A percentile compares a stretch with the other conserved stretches of the same genome.
These are phyloP conservation scores for Papiliotrema fonsecae DNA, from an alignment of 1,284 basidiomycete genomes.

Conservation along the genomic window DNA sequence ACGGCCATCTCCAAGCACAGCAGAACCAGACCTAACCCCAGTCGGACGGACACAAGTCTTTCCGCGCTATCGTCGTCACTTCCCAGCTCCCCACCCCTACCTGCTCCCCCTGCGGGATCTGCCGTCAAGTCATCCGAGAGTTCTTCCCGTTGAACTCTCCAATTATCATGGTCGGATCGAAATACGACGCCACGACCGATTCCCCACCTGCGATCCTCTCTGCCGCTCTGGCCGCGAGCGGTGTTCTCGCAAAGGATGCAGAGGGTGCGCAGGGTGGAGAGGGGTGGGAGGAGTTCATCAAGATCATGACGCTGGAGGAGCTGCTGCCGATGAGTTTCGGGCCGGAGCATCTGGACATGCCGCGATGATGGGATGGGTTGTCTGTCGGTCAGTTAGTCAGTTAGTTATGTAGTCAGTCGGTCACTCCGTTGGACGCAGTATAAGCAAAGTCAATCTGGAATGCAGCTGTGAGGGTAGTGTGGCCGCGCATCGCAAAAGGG, in stretches of 20 bases:
- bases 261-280: neutral
- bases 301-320: conserved; percentile 65
- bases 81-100: conserved; percentile 52
- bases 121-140: conserved; percentile 84
- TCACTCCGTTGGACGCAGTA: no score
- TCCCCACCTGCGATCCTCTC: conserved; percentile 20
- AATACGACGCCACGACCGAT: conserved; percentile 54
- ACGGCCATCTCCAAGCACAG: neutral
- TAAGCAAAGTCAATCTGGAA: no score
- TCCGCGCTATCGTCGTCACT: conserved; percentile 67
- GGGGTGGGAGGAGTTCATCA: conserved; percentile 51
- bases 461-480: no score
- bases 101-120: conserved; percentile 82
- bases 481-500: no score
- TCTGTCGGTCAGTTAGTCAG: no score
- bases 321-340: conserved; percentile 85
- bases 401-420: no score
- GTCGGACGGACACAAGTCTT: conserved; percentile 68
- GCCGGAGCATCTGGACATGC: no score
- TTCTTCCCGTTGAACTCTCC: conserved; percentile 72
- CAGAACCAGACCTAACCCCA: conserved; percentile 37
- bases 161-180: conserved; percentile 67
- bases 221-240: no score
- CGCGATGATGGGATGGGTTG: no score
- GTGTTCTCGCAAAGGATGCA: neutral